Base-by-base conservation (phyloP, 1,284 basidiomycete species). In the Papiliotrema fonsecae region DNA sequence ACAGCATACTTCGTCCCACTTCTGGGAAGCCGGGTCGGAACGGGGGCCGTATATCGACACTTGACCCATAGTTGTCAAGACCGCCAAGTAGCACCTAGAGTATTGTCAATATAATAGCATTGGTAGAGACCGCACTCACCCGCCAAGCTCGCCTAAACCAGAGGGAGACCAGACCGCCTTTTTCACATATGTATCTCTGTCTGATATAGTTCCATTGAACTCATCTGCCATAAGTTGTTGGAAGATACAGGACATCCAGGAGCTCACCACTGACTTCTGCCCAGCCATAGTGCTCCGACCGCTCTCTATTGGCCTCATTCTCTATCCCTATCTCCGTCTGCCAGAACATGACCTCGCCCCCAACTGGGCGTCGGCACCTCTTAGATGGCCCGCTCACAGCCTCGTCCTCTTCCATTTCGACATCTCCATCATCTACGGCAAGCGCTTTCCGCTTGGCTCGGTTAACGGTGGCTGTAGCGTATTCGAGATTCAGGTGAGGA, bases 151-250 rank as follows among this genome's bases (percentile, higher is more conserved):
- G 18, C 45, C 56, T 16, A 72, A 32, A 3, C 64, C 66, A 0
- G 68, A 64, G 0, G 70, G 67, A 5, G 67, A 69, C 70, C 70
- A 72, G 1, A 61, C 50, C 10, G 64, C 65, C 13, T 52, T 38
- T 41, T 59, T 54, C 2, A 61, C 47, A 13, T 47, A 42, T 2
- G 56, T 36, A 21, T 65, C 62, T 24, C 55, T 61, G n/a, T 64
- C 60, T 1, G 45, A 37, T 2, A 62, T 13, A 2, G 62, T 36
- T 6, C 52, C 55, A 3, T 49, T 61, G 10, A 46, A 48, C 47
- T 64, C 62, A 27, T 68, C 65, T 69, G 38, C 25, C 4, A 25
- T 49, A 27, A 52, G n/a, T 10, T 19, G 24, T 9, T 16, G 2
- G 3, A 14, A 13, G n/a, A 25, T 21, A 3, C 25, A 14, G 34